Conservation (phyloP, 352 stramenopile species). For the Nothophytophthora sp. region DNA sequence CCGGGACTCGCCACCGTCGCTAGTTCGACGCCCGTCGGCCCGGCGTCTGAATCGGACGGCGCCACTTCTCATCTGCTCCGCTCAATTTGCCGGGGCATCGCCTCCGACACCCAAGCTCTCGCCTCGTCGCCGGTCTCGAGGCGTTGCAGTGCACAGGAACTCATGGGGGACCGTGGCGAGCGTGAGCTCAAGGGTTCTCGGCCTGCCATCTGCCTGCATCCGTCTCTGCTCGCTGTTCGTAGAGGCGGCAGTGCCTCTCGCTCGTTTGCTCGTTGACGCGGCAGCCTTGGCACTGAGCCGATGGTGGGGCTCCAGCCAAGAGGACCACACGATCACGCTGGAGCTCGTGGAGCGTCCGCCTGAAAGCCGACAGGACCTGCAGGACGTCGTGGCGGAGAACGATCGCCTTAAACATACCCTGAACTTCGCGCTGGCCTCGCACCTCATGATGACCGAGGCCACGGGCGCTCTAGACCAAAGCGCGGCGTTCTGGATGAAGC, state of each 20-base stretch:
- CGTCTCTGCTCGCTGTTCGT: conserved; percentile 17
- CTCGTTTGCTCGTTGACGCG: conserved; percentile 10
- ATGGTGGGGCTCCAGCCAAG: conserved; percentile 17
- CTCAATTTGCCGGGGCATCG: conserved; percentile 7
- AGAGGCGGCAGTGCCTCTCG: conserved; percentile 7
- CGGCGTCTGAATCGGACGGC: conserved; percentile 4
- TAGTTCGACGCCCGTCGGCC: conserved; percentile 5
- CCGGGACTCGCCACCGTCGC: conserved; percentile 16
- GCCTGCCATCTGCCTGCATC: conserved; percentile 9
- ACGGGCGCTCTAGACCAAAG: conserved; percentile 19
- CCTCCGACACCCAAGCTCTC: conserved; percentile 16
- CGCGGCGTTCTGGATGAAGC: conserved; percentile 17
- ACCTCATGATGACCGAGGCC: conserved; percentile 27
- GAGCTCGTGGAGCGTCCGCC: conserved; percentile 13
- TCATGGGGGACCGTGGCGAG: conserved; percentile 6
- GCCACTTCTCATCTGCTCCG: conserved; percentile 9
- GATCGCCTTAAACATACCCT: conserved; percentile 25
- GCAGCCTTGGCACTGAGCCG: conserved; percentile 8
- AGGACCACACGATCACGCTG: conserved; percentile 4
- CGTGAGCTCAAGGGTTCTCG: conserved; percentile 1
- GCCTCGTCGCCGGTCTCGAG: conserved; percentile 16
- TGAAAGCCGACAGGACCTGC: neutral
- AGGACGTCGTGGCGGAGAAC: conserved; percentile 25
- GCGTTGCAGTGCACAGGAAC: conserved; percentile 3
- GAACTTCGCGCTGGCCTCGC: conserved; percentile 22